These are phyloP conservation scores for Epicoccum nigrum DNA, from an alignment of 2,329 filamentous ascomycete genomes.

Conservation along the genomic window DNA sequence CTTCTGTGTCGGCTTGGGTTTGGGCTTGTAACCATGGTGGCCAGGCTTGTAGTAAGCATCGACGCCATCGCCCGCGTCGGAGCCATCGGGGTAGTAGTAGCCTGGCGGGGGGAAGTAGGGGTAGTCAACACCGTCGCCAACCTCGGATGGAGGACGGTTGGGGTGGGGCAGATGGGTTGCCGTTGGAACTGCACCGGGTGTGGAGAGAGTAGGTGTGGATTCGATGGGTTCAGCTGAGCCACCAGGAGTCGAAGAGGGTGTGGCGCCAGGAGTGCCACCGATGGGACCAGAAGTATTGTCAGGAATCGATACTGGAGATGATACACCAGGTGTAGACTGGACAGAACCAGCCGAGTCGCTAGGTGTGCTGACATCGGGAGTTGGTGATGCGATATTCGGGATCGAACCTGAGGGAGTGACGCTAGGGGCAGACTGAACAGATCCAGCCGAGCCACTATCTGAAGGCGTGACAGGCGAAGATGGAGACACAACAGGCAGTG, in stretches of 20 bases:
- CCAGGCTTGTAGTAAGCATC: conserved; percentile 17
- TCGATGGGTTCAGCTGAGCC: background rate
- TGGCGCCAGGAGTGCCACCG: background rate
- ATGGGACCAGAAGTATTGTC: background rate
- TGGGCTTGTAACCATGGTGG: background rate
- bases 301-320: background rate
- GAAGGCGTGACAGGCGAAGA: background rate
- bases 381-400: no score
- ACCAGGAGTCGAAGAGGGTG: background rate
- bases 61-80: conserved; percentile 19
- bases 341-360: background rate
- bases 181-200: background rate
- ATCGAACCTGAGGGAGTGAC: background rate
- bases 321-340: background rate
- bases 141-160: conserved; percentile 8
- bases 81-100: background rate
- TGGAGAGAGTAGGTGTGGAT: background rate
- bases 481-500: background rate
- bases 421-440: background rate
- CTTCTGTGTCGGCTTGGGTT: background rate
- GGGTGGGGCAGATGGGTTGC: conserved; percentile 1
- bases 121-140: conserved; percentile 20
- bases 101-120: conserved; percentile 9
- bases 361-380: no score
- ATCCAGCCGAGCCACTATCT: background rate